A percentile compares a stretch with the other conserved stretches of the same genome.
These are phyloP conservation scores for Heliamphora exappendiculata DNA, from an alignment of 148 eudicot genomes.

Conservation along the genomic window DNA sequence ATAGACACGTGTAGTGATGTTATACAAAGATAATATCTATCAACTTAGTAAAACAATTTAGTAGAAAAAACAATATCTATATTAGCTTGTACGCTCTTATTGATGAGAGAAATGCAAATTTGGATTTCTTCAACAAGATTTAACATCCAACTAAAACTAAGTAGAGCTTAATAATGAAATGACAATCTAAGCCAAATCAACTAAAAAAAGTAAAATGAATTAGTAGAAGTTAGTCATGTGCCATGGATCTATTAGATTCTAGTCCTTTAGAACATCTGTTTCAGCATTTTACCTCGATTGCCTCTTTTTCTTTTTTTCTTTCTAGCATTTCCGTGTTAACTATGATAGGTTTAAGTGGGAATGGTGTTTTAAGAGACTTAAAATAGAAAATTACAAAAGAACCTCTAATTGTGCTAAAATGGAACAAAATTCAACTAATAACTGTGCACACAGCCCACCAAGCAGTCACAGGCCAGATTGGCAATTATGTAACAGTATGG, in stretches of 20 bases:
- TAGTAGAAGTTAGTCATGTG: not conserved
- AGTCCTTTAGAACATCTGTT: not conserved
- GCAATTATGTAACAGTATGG: no score
- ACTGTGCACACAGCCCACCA: not conserved
- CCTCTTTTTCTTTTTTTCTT: not conserved
- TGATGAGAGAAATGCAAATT: not conserved
- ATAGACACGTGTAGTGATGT: not conserved
- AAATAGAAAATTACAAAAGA: not conserved
- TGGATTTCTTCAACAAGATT: not conserved
- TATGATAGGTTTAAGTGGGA: not conserved
- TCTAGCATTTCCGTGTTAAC: not conserved
- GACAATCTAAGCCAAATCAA: not conserved
- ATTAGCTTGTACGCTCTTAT: not conserved
- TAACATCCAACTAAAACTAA: not conserved
- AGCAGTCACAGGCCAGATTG: not conserved
- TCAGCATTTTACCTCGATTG: no score
- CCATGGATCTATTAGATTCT: not conserved
- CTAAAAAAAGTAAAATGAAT: not conserved
- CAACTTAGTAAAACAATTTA: not conserved
- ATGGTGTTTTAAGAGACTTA: not conserved
- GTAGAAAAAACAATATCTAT: not conserved
- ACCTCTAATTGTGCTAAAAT: not conserved
- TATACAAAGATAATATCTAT: not conserved
- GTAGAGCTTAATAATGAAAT: not conserved
- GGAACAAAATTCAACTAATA: not conserved